Percentiles rank a stretch among this genome's conserved stretches.
These are phyloP conservation scores for Athelia sp. DNA, from an alignment of 1,284 basidiomycete species.

Conservation along the genomic window DNA sequence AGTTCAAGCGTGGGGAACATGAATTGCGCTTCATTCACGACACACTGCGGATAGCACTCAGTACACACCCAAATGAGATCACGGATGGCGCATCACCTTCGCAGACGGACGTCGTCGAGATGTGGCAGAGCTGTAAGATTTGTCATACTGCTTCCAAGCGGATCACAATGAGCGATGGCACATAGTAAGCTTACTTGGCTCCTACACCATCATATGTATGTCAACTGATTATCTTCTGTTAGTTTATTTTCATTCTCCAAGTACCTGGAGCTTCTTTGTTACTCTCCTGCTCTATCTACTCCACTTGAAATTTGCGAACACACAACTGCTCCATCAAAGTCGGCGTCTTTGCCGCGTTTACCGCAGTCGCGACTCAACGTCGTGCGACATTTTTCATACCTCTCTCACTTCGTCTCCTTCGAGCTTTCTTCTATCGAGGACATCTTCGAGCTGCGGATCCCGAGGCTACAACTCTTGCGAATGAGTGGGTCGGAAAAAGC, in stretches of 20 bases:
- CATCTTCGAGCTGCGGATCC: slow-evolving; percentile 57
- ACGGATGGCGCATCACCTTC: slow-evolving; percentile 10
- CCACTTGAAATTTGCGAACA: slow-evolving; percentile 47
- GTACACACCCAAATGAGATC: slow-evolving; percentile 14
- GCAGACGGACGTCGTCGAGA: slow-evolving; percentile 27
- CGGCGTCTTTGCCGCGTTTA: slow-evolving; percentile 21
- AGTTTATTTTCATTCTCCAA: slow-evolving; percentile 59
- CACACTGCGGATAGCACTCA: slow-evolving; percentile 36
- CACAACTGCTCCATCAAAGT: slow-evolving; percentile 32
- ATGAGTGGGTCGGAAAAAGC: slow-evolving; percentile 20
- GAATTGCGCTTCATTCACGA: slow-evolving; percentile 47
- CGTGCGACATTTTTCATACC: slow-evolving; percentile 44
- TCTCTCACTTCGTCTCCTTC: slow-evolving; percentile 38
- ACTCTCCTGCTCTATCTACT: slow-evolving; percentile 42
- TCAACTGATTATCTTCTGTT: slow-evolving; percentile 16
- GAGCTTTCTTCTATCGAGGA: slow-evolving; percentile 42
- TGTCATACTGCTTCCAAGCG: slow-evolving; percentile 39
- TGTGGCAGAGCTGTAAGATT: slow-evolving; percentile 54
- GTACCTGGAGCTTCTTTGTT: slow-evolving; percentile 61
- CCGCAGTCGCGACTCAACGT: slow-evolving; percentile 38
- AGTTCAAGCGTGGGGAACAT: slow-evolving; percentile 37
- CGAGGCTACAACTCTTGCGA: slow-evolving; percentile 57
- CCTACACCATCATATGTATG: too few relatives aligned
- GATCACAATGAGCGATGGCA: slow-evolving; percentile 44
- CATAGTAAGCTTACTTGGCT: slow-evolving; percentile 60